Evolutionary conservation across 495 filamentous ascomycete species (phyloP), one percentile per base, ranked within the genome.

Genomic region (Hypoxylon intermedium): DNA sequence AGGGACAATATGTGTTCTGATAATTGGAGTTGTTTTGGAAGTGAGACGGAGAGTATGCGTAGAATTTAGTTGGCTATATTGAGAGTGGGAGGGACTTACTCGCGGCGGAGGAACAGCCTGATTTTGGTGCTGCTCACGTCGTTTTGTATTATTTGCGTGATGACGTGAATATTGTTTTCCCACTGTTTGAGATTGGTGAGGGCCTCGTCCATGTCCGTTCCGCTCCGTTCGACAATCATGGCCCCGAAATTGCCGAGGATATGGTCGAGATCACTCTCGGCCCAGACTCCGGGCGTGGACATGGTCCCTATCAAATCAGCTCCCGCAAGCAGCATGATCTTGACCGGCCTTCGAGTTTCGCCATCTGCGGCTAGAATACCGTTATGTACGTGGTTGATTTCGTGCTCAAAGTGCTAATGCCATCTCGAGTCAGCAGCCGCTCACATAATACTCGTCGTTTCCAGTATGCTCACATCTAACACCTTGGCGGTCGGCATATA

Each of bases 81-180:
- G 59, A 28, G 70, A 34, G 31, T 71, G 78, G 53, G 81, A 82
- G 19, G 90, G 85, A 63, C 89, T 93, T 81, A 95, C 60, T 92
- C 89, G 62, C 88, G 85, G 58, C 87, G 82, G 43, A 93, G 72
- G 73, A 96, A 94, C 6, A 94, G 77, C 21, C 92, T 84, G 48
- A 96, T 92, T 74, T 93, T 94, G 24, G 92, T 96, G 40, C 88
- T 91, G 67, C 87, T 91, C 56, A 97, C 89, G 64, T 95, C 89
- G 67, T 96, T 96, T 40, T 91, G 87, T 42, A 97, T 92, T 43
- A 94, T 83, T 67, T 96, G 92, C 63, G 89, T 87, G 60, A 96
- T 92, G 42, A 94, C 86, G 68, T 89, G 85, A 53, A 97, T 96
- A 55, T 96, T 94, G 36, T 77, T 65, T 44, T 82, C 76, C 71